A percentile compares a stretch with the other conserved stretches of the same genome.
Conservation (phyloP, 495 filamentous ascomycete species). For the Daldinia loculata region DNA sequence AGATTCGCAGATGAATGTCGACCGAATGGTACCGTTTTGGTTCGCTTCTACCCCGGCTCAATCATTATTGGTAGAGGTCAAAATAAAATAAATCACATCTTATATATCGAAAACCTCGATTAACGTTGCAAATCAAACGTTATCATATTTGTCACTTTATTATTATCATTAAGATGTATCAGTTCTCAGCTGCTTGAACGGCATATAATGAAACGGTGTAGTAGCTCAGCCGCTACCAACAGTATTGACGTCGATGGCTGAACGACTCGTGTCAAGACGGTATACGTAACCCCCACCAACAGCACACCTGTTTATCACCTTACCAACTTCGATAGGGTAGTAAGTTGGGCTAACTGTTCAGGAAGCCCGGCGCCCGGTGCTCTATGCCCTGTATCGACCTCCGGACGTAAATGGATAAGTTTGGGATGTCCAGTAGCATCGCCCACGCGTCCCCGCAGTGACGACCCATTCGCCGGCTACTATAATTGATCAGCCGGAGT, state of each 20-base stretch:
- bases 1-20: constrained; percentile 21
- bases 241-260: constrained; percentile 31
- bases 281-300: constrained; percentile 11
- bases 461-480: constrained; percentile 37
- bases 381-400: constrained; percentile 10
- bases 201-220: constrained; percentile 2
- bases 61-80: constrained; percentile 13
- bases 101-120: constrained; percentile 31
- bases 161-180: constrained; percentile 18
- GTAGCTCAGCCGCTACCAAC: constrained; percentile 15
- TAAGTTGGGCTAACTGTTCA: background rate
- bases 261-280: constrained; percentile 4
- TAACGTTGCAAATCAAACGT: constrained; percentile 19
- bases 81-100: constrained; percentile 12
- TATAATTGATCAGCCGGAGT: constrained; percentile 36
- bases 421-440: constrained; percentile 17
- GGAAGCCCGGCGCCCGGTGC: constrained; percentile 16
- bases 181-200: constrained; percentile 11
- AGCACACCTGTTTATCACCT: background rate
- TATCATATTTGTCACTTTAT: constrained; percentile 6
- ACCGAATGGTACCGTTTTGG: constrained; percentile 17
- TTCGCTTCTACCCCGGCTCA: constrained; percentile 32
- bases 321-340: background rate
- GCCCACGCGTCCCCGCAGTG: constrained; percentile 39
- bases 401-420: constrained; percentile 12